Evolutionary conservation across 148 eudicot species (phyloP).

Genomic region (Pharnaceum exiguum): DNA sequence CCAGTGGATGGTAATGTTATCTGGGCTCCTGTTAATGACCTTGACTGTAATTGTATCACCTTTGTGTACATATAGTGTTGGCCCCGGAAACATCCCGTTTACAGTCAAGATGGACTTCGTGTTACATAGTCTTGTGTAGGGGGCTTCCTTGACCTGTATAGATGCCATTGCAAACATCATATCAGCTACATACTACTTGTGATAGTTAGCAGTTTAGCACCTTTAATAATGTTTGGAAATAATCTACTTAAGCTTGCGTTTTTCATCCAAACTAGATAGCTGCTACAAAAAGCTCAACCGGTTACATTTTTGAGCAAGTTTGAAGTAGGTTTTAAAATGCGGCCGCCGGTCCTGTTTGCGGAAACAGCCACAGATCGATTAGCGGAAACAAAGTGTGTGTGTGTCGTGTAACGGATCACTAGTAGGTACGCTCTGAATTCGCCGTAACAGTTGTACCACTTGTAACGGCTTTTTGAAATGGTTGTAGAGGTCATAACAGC

Average conservation of each 20-base stretch:
- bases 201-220: neutral
- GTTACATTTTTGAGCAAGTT: too few relatives aligned
- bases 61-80: conserved; percentile 26
- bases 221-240: neutral
- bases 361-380: too few relatives aligned
- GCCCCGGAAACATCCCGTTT: conserved; percentile 50
- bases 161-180: neutral
- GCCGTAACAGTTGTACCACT: too few relatives aligned
- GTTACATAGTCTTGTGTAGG: conserved; percentile 32
- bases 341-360: too few relatives aligned
- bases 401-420: too few relatives aligned
- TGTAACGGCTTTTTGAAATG: too few relatives aligned
- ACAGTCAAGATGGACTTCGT: conserved; percentile 46
- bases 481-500: too few relatives aligned
- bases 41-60: conserved; percentile 36
- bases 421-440: too few relatives aligned
- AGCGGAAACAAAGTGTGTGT: too few relatives aligned
- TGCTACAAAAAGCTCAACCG: too few relatives aligned
- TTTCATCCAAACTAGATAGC: too few relatives aligned
- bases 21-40: conserved; percentile 25
- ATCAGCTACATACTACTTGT: neutral
- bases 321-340: too few relatives aligned
- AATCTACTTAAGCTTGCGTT: neutral
- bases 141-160: conserved; percentile 26
- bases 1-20: conserved; percentile 60